Percentiles rank a stretch among this genome's conserved stretches.
These are phyloP conservation scores for Hibiscus tridactylites DNA, from an alignment of 345 rosid species.

Conservation along the genomic window DNA sequence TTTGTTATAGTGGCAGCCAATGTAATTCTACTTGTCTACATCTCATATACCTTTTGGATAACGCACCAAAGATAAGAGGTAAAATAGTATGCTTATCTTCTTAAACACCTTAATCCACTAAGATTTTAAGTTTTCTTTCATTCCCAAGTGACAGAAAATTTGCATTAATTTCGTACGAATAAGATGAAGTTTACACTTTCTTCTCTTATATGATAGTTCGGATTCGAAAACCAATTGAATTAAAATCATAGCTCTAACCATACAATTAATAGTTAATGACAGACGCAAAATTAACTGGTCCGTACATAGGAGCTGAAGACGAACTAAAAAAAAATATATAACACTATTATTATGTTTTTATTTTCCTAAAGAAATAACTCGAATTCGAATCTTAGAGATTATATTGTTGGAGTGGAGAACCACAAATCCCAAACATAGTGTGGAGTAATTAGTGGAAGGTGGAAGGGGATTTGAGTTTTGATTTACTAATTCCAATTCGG, in stretches of 20 bases:
- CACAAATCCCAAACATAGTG: no score
- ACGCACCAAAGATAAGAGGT: not conserved
- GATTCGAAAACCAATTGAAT: no score
- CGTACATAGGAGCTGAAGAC: not conserved
- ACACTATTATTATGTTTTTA: no score
- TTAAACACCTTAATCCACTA: not conserved
- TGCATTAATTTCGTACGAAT: not conserved
- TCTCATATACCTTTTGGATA: not conserved
- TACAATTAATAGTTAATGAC: no score
- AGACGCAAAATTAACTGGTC: no score
- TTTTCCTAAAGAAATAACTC: no score
- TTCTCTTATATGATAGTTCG: no score
- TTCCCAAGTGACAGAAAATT: not conserved
- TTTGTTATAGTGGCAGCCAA: not conserved
- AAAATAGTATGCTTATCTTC: not conserved
- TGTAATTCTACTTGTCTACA: not conserved
- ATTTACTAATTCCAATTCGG: not conserved
- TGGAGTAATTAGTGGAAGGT: not conserved
- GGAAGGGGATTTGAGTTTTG: not conserved
- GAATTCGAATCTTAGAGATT: no score
- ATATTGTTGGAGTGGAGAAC: no score
- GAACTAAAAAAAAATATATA: not conserved
- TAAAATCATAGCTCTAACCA: no score
- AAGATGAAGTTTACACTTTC: not conserved
- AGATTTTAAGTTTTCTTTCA: not conserved